A percentile compares a stretch with the other conserved stretches of the same genome.
Conservation (phyloP, 306 rosid genomes). For the Fragaria ananassa region DNA sequence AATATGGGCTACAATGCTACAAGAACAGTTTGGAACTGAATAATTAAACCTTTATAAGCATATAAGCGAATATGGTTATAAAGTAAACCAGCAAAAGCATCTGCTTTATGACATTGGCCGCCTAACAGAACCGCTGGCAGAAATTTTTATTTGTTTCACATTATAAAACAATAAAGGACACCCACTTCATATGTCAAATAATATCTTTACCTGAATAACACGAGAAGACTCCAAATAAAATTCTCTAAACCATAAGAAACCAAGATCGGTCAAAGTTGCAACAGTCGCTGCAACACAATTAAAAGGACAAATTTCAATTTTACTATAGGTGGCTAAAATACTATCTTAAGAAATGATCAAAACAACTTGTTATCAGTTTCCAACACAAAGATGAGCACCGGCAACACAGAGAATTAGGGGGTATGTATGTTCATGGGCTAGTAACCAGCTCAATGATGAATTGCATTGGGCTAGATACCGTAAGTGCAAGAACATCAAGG, state of each 20-base stretch:
- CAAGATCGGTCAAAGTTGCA: slow-evolving; percentile 86
- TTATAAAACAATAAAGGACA: neutral
- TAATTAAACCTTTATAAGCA: neutral
- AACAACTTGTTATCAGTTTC: neutral
- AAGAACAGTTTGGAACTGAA: neutral
- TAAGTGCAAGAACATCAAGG: neutral
- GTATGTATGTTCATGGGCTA: neutral
- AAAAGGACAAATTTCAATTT: neutral
- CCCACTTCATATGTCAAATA: neutral
- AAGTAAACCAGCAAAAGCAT: neutral
- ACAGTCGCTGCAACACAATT: slow-evolving; percentile 65
- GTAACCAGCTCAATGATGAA: neutral
- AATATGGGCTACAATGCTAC: neutral
- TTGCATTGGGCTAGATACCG: neutral
- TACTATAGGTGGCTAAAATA: neutral
- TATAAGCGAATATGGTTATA: neutral
- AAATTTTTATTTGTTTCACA: too few relatives aligned
- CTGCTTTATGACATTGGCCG: neutral
- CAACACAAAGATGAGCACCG: neutral
- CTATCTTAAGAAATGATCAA: neutral
- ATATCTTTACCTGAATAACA: slow-evolving; percentile 79
- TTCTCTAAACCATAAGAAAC: slow-evolving; percentile 98
- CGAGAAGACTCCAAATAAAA: slow-evolving; percentile 95
- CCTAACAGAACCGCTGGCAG: neutral
- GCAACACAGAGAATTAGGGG: neutral